phyloP scores from a whole-genome alignment of 2,329 filamentous ascomycete species.

The Calonectria pauciramosa region DNA sequence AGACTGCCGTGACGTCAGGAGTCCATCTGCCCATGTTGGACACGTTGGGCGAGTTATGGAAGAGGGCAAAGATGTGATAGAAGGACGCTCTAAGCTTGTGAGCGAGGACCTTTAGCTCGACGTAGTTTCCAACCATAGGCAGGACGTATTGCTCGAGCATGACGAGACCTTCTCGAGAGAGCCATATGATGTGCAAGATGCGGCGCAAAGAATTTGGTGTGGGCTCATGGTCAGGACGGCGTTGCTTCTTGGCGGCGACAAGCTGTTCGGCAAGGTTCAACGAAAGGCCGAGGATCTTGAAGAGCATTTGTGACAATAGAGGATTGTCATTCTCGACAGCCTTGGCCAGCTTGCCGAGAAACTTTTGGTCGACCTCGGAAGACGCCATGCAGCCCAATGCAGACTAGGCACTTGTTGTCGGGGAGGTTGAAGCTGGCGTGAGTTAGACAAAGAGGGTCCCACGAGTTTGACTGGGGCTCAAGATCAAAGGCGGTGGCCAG shows the following conservation, averaged over 20 bases:
- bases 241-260: conserved; percentile 84
- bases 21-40: conserved; percentile 70
- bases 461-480: conserved; percentile 39
- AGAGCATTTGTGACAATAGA: conserved; percentile 84
- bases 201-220: conserved; percentile 85
- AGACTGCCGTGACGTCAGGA: conserved; percentile 58
- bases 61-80: conserved; percentile 96
- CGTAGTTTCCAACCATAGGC: conserved; percentile 83
- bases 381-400: conserved; percentile 80
- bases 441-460: conserved; percentile 35
- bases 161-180: conserved; percentile 89
- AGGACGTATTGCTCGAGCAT: conserved; percentile 91
- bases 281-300: conserved; percentile 91
- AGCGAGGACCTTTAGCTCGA: conserved; percentile 88
- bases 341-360: conserved; percentile 89
- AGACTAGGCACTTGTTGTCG: conserved; percentile 14
- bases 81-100: conserved; percentile 95
- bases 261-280: conserved; percentile 89
- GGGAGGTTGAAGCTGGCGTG: conserved; percentile 23
- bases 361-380: conserved; percentile 97
- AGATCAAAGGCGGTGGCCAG: conserved; percentile 37
- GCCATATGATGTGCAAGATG: conserved; percentile 92
- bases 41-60: conserved; percentile 90
- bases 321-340: conserved; percentile 83
- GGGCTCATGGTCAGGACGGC: conserved; percentile 83